A percentile compares a stretch with the other conserved stretches of the same genome.
phyloP scores from a whole-genome alignment of 2,329 filamentous ascomycete species.

The Pseudonectria foliicola region DNA sequence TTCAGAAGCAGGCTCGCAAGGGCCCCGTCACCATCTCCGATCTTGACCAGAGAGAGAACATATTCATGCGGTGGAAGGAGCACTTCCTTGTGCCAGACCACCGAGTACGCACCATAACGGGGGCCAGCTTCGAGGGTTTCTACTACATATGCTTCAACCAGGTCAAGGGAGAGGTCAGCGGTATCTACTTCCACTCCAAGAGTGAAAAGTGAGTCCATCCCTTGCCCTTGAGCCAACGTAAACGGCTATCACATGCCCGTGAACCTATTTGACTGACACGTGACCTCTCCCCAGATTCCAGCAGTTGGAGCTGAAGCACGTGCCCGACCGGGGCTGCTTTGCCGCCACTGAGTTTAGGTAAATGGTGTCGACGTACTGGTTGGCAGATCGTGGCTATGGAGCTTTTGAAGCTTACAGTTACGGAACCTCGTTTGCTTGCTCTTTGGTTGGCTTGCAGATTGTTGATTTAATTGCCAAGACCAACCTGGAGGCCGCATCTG shows the following conservation, averaged over 20 bases:
- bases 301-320: slow-evolving; percentile 83
- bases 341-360: slow-evolving; percentile 73
- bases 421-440: background rate
- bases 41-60: slow-evolving; percentile 71
- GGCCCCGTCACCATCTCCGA: slow-evolving; percentile 56
- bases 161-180: slow-evolving; percentile 73
- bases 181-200: slow-evolving; percentile 96
- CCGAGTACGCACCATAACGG: slow-evolving; percentile 79
- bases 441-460: background rate
- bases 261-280: slow-evolving; percentile 1
- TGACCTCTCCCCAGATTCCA: slow-evolving; percentile 59
- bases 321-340: slow-evolving; percentile 76
- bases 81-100: slow-evolving; percentile 96
- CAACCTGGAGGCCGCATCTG: slow-evolving; percentile 7
- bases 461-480: slow-evolving; percentile 6
- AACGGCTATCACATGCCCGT: background rate
- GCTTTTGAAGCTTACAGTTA: too few species aligned
- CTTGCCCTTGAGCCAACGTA: background rate
- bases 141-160: slow-evolving; percentile 99
- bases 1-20: slow-evolving; percentile 52
- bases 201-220: slow-evolving; percentile 75
- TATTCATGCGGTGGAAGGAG: slow-evolving; percentile 99
- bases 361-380: slow-evolving; percentile 4
- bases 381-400: too few species aligned
- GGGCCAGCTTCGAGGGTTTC: slow-evolving; percentile 96